These are phyloP conservation scores for Acanthochlamys bracteata DNA, from an alignment of 106 monocot species.

Conservation along the genomic window DNA sequence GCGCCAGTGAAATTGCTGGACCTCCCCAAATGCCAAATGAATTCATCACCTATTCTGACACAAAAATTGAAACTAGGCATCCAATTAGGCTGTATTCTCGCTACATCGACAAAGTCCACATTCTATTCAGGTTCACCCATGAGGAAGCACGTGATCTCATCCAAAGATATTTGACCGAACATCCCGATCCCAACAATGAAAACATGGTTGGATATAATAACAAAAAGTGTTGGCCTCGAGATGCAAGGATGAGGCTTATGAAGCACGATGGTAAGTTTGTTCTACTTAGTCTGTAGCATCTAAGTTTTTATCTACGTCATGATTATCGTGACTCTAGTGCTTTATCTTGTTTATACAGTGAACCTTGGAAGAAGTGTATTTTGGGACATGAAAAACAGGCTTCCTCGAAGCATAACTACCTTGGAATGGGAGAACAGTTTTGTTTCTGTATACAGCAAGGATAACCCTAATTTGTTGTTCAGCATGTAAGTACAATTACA, in stretches of 20 bases:
- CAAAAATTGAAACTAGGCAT: conserved; percentile 89
- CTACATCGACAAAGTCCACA: conserved; percentile 95
- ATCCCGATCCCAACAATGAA: conserved; percentile 99
- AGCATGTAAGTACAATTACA: conserved; percentile 67
- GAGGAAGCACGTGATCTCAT: conserved; percentile 97
- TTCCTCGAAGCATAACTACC: conserved; percentile 98
- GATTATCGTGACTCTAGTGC: too few relatives aligned
- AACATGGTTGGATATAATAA: conserved; percentile 99
- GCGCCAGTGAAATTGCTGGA: conserved; percentile 98
- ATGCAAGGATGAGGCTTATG: conserved; percentile 99
- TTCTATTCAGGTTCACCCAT: conserved; percentile 95
- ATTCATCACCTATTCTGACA: conserved; percentile 87
- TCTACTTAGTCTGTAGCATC: not conserved
- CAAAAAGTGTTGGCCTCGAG: conserved; percentile 99
- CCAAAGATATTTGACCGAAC: conserved; percentile 92
- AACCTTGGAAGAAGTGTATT: conserved; percentile 99
- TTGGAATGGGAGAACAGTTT: conserved; percentile 99
- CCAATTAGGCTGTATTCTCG: conserved; percentile 97
- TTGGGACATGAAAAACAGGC: conserved; percentile 99
- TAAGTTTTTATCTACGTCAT: not conserved
- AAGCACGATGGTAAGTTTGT: conserved; percentile 88
- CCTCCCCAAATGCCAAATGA: conserved; percentile 98
- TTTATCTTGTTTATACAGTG: conserved; percentile 27
- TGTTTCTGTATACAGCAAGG: conserved; percentile 98
- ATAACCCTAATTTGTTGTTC: conserved; percentile 96